These are phyloP conservation scores for Fraxinus excelsior DNA, from an alignment of 257 asterid genomes.

Conservation along the genomic window DNA sequence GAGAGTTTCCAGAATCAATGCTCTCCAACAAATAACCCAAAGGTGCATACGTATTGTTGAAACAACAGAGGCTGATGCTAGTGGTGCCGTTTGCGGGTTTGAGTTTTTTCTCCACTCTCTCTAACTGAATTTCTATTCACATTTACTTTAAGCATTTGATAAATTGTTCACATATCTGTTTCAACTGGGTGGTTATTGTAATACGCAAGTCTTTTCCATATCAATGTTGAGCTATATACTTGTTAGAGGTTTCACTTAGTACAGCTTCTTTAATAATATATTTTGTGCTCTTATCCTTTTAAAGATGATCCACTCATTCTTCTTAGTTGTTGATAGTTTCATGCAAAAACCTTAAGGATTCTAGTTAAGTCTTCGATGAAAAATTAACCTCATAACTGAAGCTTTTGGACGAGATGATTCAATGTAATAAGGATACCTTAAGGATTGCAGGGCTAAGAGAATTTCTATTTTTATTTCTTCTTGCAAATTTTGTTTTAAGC, in stretches of 20 bases:
- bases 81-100: constrained; percentile 93
- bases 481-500: too few relatives aligned
- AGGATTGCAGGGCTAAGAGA: too few relatives aligned
- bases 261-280: not conserved
- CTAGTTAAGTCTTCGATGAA: too few relatives aligned
- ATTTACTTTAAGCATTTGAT: constrained; percentile 13
- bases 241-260: not conserved
- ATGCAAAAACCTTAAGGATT: too few relatives aligned
- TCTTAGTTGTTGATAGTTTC: too few relatives aligned
- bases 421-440: too few relatives aligned
- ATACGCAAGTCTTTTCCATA: not conserved
- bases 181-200: constrained; percentile 3
- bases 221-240: not conserved
- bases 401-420: too few relatives aligned
- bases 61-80: constrained; percentile 49
- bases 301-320: too few relatives aligned
- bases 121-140: constrained; percentile 5
- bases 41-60: constrained; percentile 79
- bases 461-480: too few relatives aligned
- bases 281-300: not conserved
- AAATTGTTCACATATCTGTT: not conserved
- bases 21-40: constrained; percentile 66
- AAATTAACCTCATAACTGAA: too few relatives aligned
- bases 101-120: constrained; percentile 21
- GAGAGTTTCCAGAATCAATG: constrained; percentile 73